A percentile compares a stretch with the other conserved stretches of the same genome.
These are phyloP conservation scores for Aegle marmelos DNA, from an alignment of 345 rosid genomes.

Conservation along the genomic window DNA sequence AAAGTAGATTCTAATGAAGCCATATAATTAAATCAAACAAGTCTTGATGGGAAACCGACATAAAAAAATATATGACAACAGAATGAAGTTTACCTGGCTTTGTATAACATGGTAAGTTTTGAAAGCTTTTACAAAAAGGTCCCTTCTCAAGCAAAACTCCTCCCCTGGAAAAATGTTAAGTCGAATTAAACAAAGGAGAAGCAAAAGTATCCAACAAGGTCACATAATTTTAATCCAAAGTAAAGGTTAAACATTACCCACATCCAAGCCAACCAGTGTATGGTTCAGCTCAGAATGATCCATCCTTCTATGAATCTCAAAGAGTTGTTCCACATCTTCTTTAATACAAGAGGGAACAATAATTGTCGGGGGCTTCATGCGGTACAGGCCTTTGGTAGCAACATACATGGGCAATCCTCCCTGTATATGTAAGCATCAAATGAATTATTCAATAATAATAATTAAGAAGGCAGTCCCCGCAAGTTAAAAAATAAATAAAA, in stretches of 20 bases:
- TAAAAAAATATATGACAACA: background rate
- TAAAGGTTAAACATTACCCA: slow-evolving; percentile 48
- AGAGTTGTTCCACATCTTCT: slow-evolving; percentile 69
- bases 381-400: slow-evolving; percentile 77
- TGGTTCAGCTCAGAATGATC: slow-evolving; percentile 78
- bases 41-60: background rate
- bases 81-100: slow-evolving; percentile 60
- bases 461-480: background rate
- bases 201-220: background rate
- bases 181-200: background rate
- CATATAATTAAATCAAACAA: background rate
- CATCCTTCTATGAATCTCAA: slow-evolving; percentile 73
- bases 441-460: no score
- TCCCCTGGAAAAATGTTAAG: slow-evolving; percentile 58
- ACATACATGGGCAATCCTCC: slow-evolving; percentile 98
- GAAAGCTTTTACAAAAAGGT: slow-evolving; percentile 90
- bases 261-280: slow-evolving; percentile 73
- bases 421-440: slow-evolving; percentile 27
- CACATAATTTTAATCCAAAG: background rate
- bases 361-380: slow-evolving; percentile 87
- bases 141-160: slow-evolving; percentile 67
- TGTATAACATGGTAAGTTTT: slow-evolving; percentile 83
- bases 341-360: slow-evolving; percentile 63
- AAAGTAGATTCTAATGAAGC: background rate
- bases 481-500: no score